Conservation (phyloP, 2,329 filamentous ascomycete genomes). For the Beauveria sp. region DNA sequence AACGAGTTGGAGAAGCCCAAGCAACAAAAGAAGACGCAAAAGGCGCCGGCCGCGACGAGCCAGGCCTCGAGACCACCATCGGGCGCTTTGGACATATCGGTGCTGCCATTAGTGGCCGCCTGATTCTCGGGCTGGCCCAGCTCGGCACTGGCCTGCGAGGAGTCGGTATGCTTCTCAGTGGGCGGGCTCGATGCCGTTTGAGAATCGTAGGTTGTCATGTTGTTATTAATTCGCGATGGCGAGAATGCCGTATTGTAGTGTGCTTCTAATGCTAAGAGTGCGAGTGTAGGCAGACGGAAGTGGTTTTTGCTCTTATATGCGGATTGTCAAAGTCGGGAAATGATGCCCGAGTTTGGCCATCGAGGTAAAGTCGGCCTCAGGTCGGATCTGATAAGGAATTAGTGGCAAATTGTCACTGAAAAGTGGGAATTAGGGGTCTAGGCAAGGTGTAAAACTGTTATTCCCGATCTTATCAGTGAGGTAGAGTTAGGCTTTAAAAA, state of each 20-base stretch:
- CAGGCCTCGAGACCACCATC: constrained; percentile 31
- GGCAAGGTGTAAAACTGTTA: not conserved
- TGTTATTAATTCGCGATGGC: not conserved
- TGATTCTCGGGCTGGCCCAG: not conserved
- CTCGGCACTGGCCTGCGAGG: not conserved
- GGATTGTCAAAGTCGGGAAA: not conserved
- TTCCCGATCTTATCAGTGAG: too few relatives aligned
- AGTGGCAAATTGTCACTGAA: too few relatives aligned
- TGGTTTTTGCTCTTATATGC: not conserved
- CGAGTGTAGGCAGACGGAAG: not conserved
- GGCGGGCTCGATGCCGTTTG: not conserved
- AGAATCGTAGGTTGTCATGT: not conserved
- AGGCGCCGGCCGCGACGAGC: constrained; percentile 31
- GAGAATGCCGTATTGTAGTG: too few relatives aligned
- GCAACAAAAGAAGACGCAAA: constrained; percentile 28
- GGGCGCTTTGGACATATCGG: constrained; percentile 14
- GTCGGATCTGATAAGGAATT: not conserved
- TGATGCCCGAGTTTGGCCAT: not conserved
- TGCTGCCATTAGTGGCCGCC: not conserved
- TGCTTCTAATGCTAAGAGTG: too few relatives aligned
- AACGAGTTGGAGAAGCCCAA: constrained; percentile 37
- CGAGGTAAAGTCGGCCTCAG: constrained; percentile 1
- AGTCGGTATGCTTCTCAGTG: not conserved
- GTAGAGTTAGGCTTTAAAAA: too few relatives aligned
- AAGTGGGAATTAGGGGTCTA: too few relatives aligned